These are phyloP conservation scores for Papiliotrema fonsecae DNA, from an alignment of 1,284 basidiomycete genomes.

Conservation along the genomic window DNA sequence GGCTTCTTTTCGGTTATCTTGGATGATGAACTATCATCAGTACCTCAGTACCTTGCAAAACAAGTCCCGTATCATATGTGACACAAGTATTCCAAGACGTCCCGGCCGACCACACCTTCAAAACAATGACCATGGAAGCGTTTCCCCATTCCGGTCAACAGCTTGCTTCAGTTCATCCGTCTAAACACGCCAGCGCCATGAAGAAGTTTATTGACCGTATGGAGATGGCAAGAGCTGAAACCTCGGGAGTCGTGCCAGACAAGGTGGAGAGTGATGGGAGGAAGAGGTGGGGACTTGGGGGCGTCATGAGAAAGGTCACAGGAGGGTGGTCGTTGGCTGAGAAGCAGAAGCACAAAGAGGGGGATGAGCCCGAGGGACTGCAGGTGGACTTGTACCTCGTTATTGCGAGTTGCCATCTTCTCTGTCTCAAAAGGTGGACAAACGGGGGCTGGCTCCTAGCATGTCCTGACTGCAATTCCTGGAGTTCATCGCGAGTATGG, in stretches of 20 bases:
- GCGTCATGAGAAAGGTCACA: slow-evolving; percentile 65
- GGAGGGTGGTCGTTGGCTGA: slow-evolving; percentile 49
- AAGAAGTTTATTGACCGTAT: slow-evolving; percentile 99
- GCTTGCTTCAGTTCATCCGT: slow-evolving; percentile 92
- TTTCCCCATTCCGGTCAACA: slow-evolving; percentile 87
- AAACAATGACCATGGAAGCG: slow-evolving; percentile 97
- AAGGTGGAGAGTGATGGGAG: slow-evolving; percentile 51
- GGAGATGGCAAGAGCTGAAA: slow-evolving; percentile 68
- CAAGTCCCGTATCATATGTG: slow-evolving; percentile 73
- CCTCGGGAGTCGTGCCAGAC: slow-evolving; percentile 35
- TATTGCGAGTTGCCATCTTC: slow-evolving; percentile 60
- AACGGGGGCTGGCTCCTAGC: slow-evolving; percentile 5
- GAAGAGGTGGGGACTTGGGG: slow-evolving; percentile 76
- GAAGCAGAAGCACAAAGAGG: slow-evolving; percentile 36
- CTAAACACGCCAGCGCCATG: slow-evolving; percentile 99
- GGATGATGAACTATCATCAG: slow-evolving; percentile 5
- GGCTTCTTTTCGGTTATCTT: slow-evolving; percentile 51
- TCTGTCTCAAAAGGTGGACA: neutral
- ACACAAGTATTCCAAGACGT: slow-evolving; percentile 97
- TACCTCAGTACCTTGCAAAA: slow-evolving; percentile 54
- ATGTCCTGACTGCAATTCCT: slow-evolving; percentile 73
- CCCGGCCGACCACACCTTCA: slow-evolving; percentile 93
- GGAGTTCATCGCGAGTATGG: slow-evolving; percentile 78
- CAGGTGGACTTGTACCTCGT: slow-evolving; percentile 92
- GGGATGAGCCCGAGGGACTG: slow-evolving; percentile 75